Base-by-base conservation (phyloP, 768 basidiomycete genomes). In the Botryobasidium botryosum region DNA sequence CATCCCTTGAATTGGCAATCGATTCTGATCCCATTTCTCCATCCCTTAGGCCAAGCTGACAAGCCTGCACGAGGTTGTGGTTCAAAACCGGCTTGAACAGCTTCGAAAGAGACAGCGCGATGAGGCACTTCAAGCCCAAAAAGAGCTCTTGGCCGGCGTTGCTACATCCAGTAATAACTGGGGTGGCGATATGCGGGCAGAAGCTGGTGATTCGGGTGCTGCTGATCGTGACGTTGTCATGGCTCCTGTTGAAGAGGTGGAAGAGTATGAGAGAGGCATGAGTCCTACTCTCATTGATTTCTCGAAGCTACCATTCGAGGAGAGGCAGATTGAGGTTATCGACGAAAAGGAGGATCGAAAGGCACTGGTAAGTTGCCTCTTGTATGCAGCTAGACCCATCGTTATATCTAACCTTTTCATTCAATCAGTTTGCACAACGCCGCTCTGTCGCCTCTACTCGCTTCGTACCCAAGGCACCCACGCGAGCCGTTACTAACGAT, bases 71-170 rank as follows among this genome's bases (percentile, higher is more conserved):
- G 90, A 97, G 65, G 82, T 97, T 24, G 91, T 97, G 8, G 85
- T 99, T 43, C 79, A 85, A 46, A 99, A 99, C 58, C 75, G 94
- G 35, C 67, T 99, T 12, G 94, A 97, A 56, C 90, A 97, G 55
- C 74, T 99, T 41, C 83, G 94, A 44, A 90, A 90, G 60, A 74
- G 80, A 42, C 94, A 99, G 62, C 73, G 94, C 47, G 92, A 97
- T 55, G 94, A 97, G 59, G 94, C 94, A 3, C 59, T 91, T 39
- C 83, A 84, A 53, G 88, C 90, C 0, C 88, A 94, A 55, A 81
- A 88, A 59, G 92, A 99, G 57, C 65, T 84, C 35, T 68, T 83
- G 44, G 81, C 83, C 26, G 83, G 79, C 36, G 84, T 85, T 44
- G 76, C 71, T 29, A 72, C 67, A 43, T 68, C 70, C 76, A 71